Base-by-base conservation (phyloP, 208 protist genomes). In the Zelonia costaricensis region DNA sequence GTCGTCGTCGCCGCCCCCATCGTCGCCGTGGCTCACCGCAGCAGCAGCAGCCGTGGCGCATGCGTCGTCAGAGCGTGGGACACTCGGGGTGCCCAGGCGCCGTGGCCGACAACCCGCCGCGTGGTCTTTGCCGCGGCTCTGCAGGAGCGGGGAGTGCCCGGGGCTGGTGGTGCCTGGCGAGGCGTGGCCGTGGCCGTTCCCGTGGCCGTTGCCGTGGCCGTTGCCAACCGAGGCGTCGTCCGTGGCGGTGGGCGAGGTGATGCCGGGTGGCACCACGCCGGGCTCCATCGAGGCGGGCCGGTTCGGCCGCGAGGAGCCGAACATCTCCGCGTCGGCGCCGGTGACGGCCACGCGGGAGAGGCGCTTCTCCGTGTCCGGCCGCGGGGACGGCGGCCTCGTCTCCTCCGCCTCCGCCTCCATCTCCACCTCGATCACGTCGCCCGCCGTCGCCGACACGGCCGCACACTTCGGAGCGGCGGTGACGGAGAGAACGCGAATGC, bases 241-340 rank as follows among this genome's bases (percentile, higher is more conserved):
- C 15, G n/a, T 39, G 47, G 22, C 42, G 1, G 23, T 2, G 2
- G 39, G 12, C 7, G 63, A 40, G 31, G 13, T 6, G 18, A 25
- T 22, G 1, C 2, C 5, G 30, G 18, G 12, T 2, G 18, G 30
- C 43, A 43, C 35, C 10, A 47, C 33, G 23, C 65, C 62, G 20
- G 38, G 67, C 43, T 67, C 67, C 66, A 72, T 75, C 40, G 47
- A 67, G 15, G 70, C 62, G 4, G 70, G 70, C 6, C 71, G 65
- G 23, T 69, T 70, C 10, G 61, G 70, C 16, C 66, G 60, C 18
- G 65, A 74, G 27, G 72, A 65, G 30, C 63, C 61, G 9, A 44
- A 27, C 69, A 67, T 56, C 2, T 69, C 64, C 38, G 77, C 60
- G 4, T 64, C 62, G 7, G 63, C 57, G 30, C 51, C 59, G 27